Evolutionary conservation across 441 rosid species (phyloP), one percentile per base, ranked within the genome.

Genomic region (Mallotus japonicus): DNA sequence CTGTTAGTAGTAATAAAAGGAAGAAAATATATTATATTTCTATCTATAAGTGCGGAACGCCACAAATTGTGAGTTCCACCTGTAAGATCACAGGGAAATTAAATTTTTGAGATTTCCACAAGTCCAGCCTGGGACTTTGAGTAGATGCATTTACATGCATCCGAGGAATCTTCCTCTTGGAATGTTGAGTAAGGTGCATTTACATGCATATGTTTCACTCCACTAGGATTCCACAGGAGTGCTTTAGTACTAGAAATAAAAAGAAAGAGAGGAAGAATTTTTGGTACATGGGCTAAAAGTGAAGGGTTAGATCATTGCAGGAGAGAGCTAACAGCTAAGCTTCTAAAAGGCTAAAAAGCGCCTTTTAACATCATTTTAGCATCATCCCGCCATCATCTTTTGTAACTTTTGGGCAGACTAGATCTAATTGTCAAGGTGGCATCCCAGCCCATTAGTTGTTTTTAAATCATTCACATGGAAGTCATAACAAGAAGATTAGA

Each of bases 281-380:
- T 57, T 63, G 49, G 73, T 62, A 55, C 51, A 55, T 50, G 78
- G 71, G 59, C 65, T 75, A 47, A 55, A 69, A 62, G 58, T 70
- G 37, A 69, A 53, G 20, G 22, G 20, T 24, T 56, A 32, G 13
- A 47, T 60, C 19, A 49, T 34, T 4, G 28, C 12, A 55, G 20
- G 19, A n/a, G 50, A 8, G 20, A 46, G 32, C 57, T 49, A 50
- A 14, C 37, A 14, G 12, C 22, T 24, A n/a, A 62, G 47, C 68
- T 54, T 68, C 54, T 40, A 34, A 40, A 63, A 19, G 54, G 40
- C 37, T 51, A 56, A 37, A 62, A 62, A 40, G 44, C 19, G 10
- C 15, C 61, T 17, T 17, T 77, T 24, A 13, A 13, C 58, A 37
- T 50, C 5, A 46, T 46, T 11, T 22, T 47, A 28, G 63, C 34